Conservation (phyloP, 768 basidiomycete species). For the Boletus pseudopeckii region DNA sequence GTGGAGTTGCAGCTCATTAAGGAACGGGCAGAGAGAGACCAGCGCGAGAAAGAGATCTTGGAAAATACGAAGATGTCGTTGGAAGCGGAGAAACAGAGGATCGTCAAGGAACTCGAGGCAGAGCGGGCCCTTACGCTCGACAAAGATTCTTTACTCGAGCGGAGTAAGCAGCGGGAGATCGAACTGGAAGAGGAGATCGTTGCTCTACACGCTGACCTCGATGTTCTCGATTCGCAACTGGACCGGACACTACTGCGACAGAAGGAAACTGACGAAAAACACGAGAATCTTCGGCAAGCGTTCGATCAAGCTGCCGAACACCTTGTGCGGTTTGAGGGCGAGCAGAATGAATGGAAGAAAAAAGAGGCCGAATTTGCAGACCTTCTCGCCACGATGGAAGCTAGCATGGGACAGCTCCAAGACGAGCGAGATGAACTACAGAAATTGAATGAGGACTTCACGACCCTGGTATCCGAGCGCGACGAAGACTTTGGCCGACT, state of each 20-base stretch:
- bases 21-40: conserved; percentile 85
- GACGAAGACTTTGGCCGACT: conserved; percentile 74
- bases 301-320: conserved; percentile 87
- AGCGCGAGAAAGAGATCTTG: conserved; percentile 72
- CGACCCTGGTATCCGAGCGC: conserved; percentile 63
- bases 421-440: conserved; percentile 59
- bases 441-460: conserved; percentile 65
- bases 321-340: conserved; percentile 74
- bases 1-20: conserved; percentile 75
- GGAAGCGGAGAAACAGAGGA: conserved; percentile 77
- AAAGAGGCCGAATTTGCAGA: conserved; percentile 63
- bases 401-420: conserved; percentile 56
- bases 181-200: conserved; percentile 84
- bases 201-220: conserved; percentile 78
- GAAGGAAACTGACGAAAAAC: conserved; percentile 77
- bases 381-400: conserved; percentile 54
- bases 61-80: conserved; percentile 79
- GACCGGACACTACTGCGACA: conserved; percentile 75
- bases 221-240: conserved; percentile 80
- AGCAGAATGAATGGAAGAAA: conserved; percentile 62
- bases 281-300: conserved; percentile 62
- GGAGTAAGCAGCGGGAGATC: conserved; percentile 80
- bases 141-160: conserved; percentile 77
- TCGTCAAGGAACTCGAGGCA: conserved; percentile 77
- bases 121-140: conserved; percentile 78